Base-by-base conservation (phyloP, 805 yeast species). In the Sugiyamaella qingdaonensis region DNA sequence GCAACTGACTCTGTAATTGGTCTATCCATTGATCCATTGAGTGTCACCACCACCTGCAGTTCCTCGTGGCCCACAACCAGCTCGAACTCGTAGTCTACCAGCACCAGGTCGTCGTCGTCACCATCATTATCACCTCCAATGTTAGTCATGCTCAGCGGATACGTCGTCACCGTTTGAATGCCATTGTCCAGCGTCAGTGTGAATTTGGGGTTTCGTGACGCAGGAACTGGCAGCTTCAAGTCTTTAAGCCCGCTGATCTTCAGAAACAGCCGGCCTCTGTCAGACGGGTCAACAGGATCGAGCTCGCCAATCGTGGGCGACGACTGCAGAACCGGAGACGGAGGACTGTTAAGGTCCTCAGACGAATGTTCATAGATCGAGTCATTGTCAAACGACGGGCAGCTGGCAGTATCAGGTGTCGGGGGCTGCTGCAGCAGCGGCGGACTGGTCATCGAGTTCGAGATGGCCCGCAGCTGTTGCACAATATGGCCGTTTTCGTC, bases 11-110 rank as follows among this genome's bases (percentile, higher is more conserved):
- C 43, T n/a, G 18, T 34, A 10, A 4, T 45, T 13, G 44, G 27
- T 21, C 4, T 21, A 27, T 54, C 58, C 53, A 54, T 52, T 16
- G 35, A 16, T 49, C 87, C 77, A 69, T 86, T 87, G 68, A 90
- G 70, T 9, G 96, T 90, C 44, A 91, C 68, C 46, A 82, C 77
- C 42, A 91, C 73, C 56, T 85, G 85, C 24, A 86, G 73, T n/a
- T 51, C 54, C 2, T 77, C 72, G 16, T 77, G 79, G 21, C 78
- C 81, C 18, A 85, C 85, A 2, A 84, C 74, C 56, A 85, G 72
- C 67, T 89, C 97, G 66, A 88, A 88, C 63, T 91, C 97, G 62
- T 86, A 88, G 49, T 78, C 78, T 46, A 88, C 69, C 10, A 69
- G 56, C 34, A 50, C 35, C 19, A 48, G 27, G 33, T 16, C 46